phyloP scores from a whole-genome alignment of 352 stramenopile genomes.

The Pythium aristosporum region DNA sequence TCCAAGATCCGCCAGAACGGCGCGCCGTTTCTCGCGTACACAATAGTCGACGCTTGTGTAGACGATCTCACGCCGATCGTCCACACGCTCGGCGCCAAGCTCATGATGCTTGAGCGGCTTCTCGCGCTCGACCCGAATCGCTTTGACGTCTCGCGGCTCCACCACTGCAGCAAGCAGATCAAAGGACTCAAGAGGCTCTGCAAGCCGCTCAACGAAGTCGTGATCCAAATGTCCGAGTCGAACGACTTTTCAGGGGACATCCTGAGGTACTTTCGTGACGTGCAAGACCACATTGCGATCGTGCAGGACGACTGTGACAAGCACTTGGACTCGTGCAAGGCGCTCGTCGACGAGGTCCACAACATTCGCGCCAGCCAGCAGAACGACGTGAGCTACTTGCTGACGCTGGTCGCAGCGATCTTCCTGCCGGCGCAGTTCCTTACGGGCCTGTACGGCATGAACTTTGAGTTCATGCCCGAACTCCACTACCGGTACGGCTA shows the following conservation, averaged over 20 bases:
- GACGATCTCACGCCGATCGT: conserved; percentile 80
- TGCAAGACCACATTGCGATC: conserved; percentile 83
- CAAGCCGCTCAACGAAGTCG: conserved; percentile 72
- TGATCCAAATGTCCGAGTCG: conserved; percentile 66
- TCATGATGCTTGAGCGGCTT: conserved; percentile 68
- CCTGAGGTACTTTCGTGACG: conserved; percentile 77
- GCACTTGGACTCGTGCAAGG: conserved; percentile 67
- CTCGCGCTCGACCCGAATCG: conserved; percentile 49
- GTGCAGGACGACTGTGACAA: conserved; percentile 81
- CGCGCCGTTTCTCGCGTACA: conserved; percentile 68
- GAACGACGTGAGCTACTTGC: conserved; percentile 75
- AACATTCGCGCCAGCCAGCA: conserved; percentile 63
- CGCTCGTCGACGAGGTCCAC: conserved; percentile 66
- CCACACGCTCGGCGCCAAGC: conserved; percentile 68
- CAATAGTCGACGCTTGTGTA: conserved; percentile 81
- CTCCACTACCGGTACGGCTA: conserved; percentile 76
- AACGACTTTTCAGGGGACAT: conserved; percentile 73
- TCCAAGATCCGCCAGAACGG: conserved; percentile 82
- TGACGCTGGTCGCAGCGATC: conserved; percentile 80
- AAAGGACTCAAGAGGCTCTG: conserved; percentile 73
- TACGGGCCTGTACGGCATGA: conserved; percentile 89
- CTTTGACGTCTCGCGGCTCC: conserved; percentile 63
- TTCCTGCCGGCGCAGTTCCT: conserved; percentile 87
- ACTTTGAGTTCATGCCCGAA: conserved; percentile 88
- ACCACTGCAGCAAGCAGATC: conserved; percentile 64